A percentile compares a stretch with the other conserved stretches of the same genome.
Conservation (phyloP, 257 asterid genomes). For the Solanum chilense region DNA sequence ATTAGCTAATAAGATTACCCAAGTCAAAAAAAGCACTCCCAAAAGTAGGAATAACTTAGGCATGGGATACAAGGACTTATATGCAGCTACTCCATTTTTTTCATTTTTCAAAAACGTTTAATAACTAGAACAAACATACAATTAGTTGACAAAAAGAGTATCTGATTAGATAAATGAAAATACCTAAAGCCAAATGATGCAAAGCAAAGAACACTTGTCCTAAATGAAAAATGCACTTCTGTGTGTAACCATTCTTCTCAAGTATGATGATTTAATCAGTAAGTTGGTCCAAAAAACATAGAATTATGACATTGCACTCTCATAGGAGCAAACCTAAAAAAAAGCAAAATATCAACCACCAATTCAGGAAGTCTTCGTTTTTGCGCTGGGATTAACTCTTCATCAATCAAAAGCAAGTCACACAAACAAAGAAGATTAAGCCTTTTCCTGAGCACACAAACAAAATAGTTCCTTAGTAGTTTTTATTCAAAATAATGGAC, state of each 20-base stretch:
- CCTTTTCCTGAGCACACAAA: not conserved
- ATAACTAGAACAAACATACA: not conserved
- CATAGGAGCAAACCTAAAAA: not conserved
- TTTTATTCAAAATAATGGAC: not conserved
- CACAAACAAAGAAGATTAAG: not conserved
- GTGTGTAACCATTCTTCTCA: not conserved
- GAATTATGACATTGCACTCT: not conserved
- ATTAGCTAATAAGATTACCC: slow-evolving; percentile 33
- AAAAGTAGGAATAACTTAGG: not conserved
- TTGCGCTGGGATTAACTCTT: not conserved
- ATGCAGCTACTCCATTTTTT: not conserved
- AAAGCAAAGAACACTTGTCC: not conserved
- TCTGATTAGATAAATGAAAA: not conserved
- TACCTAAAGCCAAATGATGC: not conserved
- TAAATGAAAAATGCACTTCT: not conserved
- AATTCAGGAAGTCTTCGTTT: not conserved
- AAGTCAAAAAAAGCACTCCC: not conserved
- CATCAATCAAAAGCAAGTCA: not conserved
- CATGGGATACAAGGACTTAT: not conserved
- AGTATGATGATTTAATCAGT: not conserved
- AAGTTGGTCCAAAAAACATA: not conserved
- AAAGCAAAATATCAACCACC: not conserved
- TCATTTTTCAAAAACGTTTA: not conserved
- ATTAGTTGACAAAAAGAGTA: not conserved
- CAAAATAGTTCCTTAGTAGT: not conserved